Conservation (phyloP, 2,329 filamentous ascomycete genomes). For the Periconia macrospinosa region DNA sequence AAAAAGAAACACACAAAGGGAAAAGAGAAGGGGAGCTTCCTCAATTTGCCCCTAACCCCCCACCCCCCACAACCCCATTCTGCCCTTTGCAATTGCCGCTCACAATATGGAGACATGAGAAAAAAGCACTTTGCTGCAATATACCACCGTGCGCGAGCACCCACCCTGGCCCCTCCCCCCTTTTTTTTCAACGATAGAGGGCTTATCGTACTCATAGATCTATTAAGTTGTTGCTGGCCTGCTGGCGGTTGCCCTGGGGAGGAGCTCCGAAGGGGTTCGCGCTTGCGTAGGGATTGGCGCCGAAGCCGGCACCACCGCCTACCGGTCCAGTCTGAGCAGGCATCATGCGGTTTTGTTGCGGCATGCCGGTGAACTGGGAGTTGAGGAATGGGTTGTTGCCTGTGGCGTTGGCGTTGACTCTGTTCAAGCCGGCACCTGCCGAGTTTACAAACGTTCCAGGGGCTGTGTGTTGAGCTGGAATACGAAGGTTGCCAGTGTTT, state of each 20-base stretch:
- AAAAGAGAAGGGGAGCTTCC: too few relatives aligned
- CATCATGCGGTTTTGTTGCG: conserved; percentile 50
- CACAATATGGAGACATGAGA: neutral
- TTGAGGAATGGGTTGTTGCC: conserved; percentile 89
- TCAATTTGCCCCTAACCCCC: too few relatives aligned
- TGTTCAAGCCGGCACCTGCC: conserved; percentile 76
- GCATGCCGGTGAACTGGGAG: conserved; percentile 75
- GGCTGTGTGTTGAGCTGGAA: conserved; percentile 93
- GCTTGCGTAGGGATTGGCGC: conserved; percentile 47
- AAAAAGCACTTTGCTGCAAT: neutral
- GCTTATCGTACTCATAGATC: conserved; percentile 47
- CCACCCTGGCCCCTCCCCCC: neutral
- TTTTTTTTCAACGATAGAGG: neutral
- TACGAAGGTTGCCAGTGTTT: conserved; percentile 93
- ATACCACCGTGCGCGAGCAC: too few relatives aligned
- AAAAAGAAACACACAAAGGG: too few relatives aligned
- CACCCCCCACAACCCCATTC: neutral
- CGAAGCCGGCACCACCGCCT: conserved; percentile 46
- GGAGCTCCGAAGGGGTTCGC: conserved; percentile 59
- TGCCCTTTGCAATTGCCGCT: neutral
- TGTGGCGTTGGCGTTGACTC: conserved; percentile 67
- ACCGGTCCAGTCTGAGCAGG: conserved; percentile 55
- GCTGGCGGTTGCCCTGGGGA: conserved; percentile 48
- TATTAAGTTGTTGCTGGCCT: conserved; percentile 61
- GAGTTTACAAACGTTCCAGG: conserved; percentile 97